These are phyloP conservation scores for Vaccinium macrocarpon DNA, from an alignment of 148 eudicot species.

Conservation along the genomic window DNA sequence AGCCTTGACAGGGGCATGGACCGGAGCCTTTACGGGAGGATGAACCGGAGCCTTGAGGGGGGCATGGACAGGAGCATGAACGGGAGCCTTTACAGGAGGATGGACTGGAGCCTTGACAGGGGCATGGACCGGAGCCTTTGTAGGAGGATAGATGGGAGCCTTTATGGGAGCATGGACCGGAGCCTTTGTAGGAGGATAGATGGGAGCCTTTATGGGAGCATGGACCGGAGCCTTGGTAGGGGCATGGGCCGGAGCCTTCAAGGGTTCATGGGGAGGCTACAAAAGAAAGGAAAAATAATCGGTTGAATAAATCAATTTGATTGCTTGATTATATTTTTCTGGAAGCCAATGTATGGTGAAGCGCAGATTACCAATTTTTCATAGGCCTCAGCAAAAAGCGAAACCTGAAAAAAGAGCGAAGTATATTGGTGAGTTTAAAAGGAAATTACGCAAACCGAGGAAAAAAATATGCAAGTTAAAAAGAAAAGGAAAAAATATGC, in stretches of 20 bases:
- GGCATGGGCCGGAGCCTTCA: not conserved
- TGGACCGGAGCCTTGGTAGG: not conserved
- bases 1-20: no score
- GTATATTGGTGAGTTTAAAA: not conserved
- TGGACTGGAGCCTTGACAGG: not conserved
- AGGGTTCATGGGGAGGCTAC: not conserved
- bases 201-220: not conserved
- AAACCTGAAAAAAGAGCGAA: not conserved
- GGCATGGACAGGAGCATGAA: not conserved
- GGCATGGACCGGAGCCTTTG: not conserved
- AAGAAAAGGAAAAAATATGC: no score
- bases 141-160: not conserved
- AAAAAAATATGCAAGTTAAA: not conserved
- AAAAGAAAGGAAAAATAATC: not conserved
- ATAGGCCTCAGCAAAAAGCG: not conserved
- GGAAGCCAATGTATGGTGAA: not conserved
- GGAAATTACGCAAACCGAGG: not conserved
- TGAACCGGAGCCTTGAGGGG: not conserved
- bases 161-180: not conserved
- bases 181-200: not conserved
- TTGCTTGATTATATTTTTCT: not conserved
- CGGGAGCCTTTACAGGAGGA: not conserved
- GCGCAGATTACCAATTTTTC: not conserved
- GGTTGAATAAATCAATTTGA: not conserved
- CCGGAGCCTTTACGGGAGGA: not conserved